Conservation (phyloP, 1,284 basidiomycete genomes). For the Wallemia mellicola region DNA sequence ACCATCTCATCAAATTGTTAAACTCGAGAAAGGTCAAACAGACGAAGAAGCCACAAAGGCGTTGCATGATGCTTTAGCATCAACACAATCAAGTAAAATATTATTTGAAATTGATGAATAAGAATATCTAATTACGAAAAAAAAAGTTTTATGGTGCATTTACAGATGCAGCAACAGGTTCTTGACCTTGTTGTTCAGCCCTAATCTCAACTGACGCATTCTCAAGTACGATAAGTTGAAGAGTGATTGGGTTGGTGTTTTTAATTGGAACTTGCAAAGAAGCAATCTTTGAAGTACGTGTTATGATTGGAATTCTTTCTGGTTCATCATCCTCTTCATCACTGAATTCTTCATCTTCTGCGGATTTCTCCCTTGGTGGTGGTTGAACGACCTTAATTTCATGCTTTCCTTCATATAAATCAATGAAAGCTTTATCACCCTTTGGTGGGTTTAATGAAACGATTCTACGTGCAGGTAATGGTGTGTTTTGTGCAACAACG, state of each 20-base stretch:
- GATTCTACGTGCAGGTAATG: constrained; percentile 42
- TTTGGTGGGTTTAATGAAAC: constrained; percentile 38
- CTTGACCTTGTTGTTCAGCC: constrained; percentile 18
- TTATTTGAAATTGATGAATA: background rate
- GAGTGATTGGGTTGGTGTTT: constrained; percentile 26
- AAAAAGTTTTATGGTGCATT: background rate
- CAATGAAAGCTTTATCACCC: constrained; percentile 31
- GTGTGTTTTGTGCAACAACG: constrained; percentile 37
- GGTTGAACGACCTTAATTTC: constrained; percentile 30
- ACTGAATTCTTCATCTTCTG: constrained; percentile 16
- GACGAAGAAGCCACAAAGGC: background rate
- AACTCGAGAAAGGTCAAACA: background rate
- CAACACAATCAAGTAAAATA: background rate
- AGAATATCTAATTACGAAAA: background rate
- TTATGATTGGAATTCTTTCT: constrained; percentile 18
- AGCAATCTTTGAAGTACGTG: constrained; percentile 17
- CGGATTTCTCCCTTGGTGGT: constrained; percentile 13
- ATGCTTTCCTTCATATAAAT: constrained; percentile 66
- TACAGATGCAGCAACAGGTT: background rate
- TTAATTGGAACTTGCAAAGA: constrained; percentile 25
- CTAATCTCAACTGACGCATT: constrained; percentile 25
- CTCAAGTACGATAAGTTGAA: constrained; percentile 29
- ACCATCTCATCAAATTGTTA: background rate
- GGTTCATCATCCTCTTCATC: constrained; percentile 25
- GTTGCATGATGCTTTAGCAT: background rate